Base-by-base conservation (phyloP, 352 stramenopile genomes). In the Phytophthora ramorum region DNA sequence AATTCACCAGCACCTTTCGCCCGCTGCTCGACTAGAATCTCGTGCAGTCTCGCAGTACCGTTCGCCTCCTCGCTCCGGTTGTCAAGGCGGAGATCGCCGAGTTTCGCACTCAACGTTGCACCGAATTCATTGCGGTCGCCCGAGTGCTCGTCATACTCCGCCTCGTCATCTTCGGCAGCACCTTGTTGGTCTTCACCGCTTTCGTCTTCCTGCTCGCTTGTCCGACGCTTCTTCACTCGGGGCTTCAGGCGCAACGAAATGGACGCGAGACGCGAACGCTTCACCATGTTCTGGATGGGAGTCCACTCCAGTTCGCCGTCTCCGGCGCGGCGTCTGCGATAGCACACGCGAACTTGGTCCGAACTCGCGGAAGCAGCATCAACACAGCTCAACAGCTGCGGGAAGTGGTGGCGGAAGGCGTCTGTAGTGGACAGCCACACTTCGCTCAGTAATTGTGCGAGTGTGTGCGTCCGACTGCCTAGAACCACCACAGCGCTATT, bases 71-170 rank as follows among this genome's bases (percentile, higher is more conserved):
- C 48, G 37, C 59, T 74, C 2, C 66, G 66, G 37, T 59, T 52
- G 12, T 74, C 55, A 10, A 74, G 49, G 1, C 66, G 66, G 10
- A 74, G 37, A 24, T 70, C 60, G 4, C 55, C 66, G 16, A 74
- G 43, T 40, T 73, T 73, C 17, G 48, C 20, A 32, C 37, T 37
- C 53, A 45, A 41, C 12, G 17, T 22, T 6, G 45, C 38, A 24
- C 16, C 22, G n/a, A 69, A 20, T 7, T 37, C 61, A n/a, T 16
- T 22, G 41, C 8, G 28, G 28, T 12, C 28, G 28, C 9, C 17
- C 41, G 9, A 28, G 7, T 1, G 41, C 6, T 47, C 41, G 17
- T 47, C 38, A n/a, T 14, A n/a, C 34, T 40, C 34, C 2, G 34
- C 13, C 16, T 44, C 41, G 6, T 4, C 19, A n/a, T 58, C 24